Evolutionary conservation across 352 stramenopile genomes (phyloP).

Genomic region (Phytophthora sojae): DNA sequence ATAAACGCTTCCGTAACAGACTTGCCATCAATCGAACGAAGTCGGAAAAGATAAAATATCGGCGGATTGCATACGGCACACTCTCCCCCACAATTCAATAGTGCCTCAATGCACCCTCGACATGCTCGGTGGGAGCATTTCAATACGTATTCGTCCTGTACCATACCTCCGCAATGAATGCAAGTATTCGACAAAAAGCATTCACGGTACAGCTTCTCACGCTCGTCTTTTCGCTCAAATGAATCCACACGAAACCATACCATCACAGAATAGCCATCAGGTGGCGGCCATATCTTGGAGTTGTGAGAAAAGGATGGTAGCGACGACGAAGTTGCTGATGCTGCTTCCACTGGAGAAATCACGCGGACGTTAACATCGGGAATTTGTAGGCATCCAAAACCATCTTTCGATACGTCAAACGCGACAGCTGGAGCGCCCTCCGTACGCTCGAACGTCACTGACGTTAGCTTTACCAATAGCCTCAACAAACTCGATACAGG

Average conservation of each 20-base stretch:
- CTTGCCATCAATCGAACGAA: slow-evolving; percentile 74
- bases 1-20: slow-evolving; percentile 75
- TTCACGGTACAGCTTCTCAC: slow-evolving; percentile 69
- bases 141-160: slow-evolving; percentile 62
- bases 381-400: slow-evolving; percentile 75
- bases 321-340: slow-evolving; percentile 27
- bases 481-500: slow-evolving; percentile 24
- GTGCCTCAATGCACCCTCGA: slow-evolving; percentile 59
- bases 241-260: slow-evolving; percentile 73
- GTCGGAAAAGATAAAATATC: slow-evolving; percentile 76
- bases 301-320: slow-evolving; percentile 47
- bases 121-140: slow-evolving; percentile 80
- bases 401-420: slow-evolving; percentile 64
- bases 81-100: slow-evolving; percentile 62
- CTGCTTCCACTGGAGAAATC: slow-evolving; percentile 17
- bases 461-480: slow-evolving; percentile 34
- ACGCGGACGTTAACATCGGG: slow-evolving; percentile 57
- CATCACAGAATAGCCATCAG: slow-evolving; percentile 71
- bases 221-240: slow-evolving; percentile 65
- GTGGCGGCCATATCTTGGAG: slow-evolving; percentile 65
- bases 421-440: slow-evolving; percentile 36
- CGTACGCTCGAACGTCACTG: slow-evolving; percentile 26
- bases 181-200: slow-evolving; percentile 66
- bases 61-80: slow-evolving; percentile 80
- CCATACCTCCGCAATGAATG: slow-evolving; percentile 52